These are phyloP conservation scores for Verticillium longisporum DNA, from an alignment of 2,329 filamentous ascomycete genomes.

Conservation along the genomic window DNA sequence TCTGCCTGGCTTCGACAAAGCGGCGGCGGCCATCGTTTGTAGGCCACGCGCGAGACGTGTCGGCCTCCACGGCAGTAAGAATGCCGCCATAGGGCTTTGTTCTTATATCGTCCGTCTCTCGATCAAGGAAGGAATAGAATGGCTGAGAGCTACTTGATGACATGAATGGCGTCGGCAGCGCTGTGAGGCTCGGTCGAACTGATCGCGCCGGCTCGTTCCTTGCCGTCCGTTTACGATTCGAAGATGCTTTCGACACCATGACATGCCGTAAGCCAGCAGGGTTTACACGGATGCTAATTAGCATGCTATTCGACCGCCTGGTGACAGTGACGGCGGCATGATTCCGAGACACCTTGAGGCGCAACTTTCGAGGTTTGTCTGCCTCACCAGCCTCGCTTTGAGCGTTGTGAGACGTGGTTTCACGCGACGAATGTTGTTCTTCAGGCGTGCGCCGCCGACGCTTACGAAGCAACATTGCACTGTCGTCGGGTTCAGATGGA, in stretches of 20 bases:
- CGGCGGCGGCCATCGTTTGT: constrained; percentile 71
- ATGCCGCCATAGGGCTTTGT: constrained; percentile 95
- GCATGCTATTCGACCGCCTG: constrained; percentile 21
- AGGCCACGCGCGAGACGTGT: constrained; percentile 84
- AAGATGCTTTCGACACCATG: constrained; percentile 42
- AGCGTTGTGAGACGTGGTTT: constrained; percentile 23
- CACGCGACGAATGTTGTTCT: constrained; percentile 28
- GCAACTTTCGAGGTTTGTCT: constrained; percentile 49
- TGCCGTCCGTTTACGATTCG: constrained; percentile 44
- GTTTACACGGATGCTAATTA: constrained; percentile 54
- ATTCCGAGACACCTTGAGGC: constrained; percentile 39
- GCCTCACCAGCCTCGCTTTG: constrained; percentile 20
- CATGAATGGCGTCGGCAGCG: neutral
- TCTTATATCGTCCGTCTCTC: constrained; percentile 81
- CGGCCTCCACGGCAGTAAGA: constrained; percentile 78
- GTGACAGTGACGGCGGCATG: constrained; percentile 31
- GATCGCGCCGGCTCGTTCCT: constrained; percentile 11
- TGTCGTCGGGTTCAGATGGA: constrained; percentile 56
- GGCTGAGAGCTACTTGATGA: constrained; percentile 47
- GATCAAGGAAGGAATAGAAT: constrained; percentile 84
- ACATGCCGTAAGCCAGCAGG: constrained; percentile 54
- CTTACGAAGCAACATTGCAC: constrained; percentile 43
- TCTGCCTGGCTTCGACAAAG: constrained; percentile 85
- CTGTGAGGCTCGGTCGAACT: neutral
- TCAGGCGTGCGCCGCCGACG: constrained; percentile 41